Conservation (phyloP, 768 basidiomycete species). For the Tricholoma sp. region DNA sequence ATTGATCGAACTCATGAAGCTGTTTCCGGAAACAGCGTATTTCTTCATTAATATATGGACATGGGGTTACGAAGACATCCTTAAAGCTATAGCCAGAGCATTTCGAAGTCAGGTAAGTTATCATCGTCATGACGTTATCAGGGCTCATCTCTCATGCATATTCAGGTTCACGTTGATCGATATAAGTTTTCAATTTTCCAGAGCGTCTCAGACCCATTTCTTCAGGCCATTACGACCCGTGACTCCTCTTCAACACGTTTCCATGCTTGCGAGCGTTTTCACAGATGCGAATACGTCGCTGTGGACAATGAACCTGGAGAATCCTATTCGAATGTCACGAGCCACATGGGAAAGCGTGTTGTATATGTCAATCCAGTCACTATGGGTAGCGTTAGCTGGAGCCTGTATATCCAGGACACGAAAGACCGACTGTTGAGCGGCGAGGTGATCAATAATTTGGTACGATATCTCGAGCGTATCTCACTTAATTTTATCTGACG, state of each 20-base stretch:
- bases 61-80: slow-evolving; percentile 91
- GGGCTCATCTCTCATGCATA: not conserved
- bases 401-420: slow-evolving; percentile 36
- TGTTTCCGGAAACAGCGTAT: slow-evolving; percentile 58
- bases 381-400: slow-evolving; percentile 52
- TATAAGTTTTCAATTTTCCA: slow-evolving; percentile 77
- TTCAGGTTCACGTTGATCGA: slow-evolving; percentile 83
- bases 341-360: slow-evolving; percentile 48
- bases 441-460: slow-evolving; percentile 56
- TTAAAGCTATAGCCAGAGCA: slow-evolving; percentile 65
- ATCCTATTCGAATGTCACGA: slow-evolving; percentile 28
- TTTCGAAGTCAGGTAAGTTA: slow-evolving; percentile 58
- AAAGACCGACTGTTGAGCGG: slow-evolving; percentile 33
- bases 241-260: slow-evolving; percentile 70
- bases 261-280: slow-evolving; percentile 88
- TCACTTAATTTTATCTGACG: not conserved
- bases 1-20: slow-evolving; percentile 61
- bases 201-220: slow-evolving; percentile 52
- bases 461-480: slow-evolving; percentile 26
- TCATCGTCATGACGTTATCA: not conserved
- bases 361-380: slow-evolving; percentile 87
- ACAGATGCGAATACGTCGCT: slow-evolving; percentile 62
- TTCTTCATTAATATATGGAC: slow-evolving; percentile 96
- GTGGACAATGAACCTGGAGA: slow-evolving; percentile 29
- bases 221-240: slow-evolving; percentile 53